phyloP scores from a whole-genome alignment of 176 grass and related monocot species.

The Aegilops umbellulata region DNA sequence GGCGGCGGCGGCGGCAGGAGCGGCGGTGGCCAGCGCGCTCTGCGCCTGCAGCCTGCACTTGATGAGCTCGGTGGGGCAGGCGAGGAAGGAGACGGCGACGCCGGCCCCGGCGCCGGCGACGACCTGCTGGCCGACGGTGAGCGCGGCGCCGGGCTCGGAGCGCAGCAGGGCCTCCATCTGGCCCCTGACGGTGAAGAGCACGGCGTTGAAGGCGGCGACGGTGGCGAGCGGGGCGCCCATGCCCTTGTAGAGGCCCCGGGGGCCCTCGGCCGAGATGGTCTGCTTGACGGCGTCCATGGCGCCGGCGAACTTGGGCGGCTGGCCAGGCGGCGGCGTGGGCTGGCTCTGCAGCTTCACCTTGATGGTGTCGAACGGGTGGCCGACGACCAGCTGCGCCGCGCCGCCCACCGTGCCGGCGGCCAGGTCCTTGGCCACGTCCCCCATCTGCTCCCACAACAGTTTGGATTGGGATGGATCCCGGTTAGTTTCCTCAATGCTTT shows the following conservation, averaged over 20 bases:
- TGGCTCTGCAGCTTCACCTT: slow-evolving; percentile 96
- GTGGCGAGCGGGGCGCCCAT: slow-evolving; percentile 94
- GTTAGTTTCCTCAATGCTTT: background rate
- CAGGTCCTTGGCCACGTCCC: slow-evolving; percentile 81
- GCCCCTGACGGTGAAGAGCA: slow-evolving; percentile 77
- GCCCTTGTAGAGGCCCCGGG: slow-evolving; percentile 82
- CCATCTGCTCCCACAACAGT: slow-evolving; percentile 50
- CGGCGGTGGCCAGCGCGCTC: slow-evolving; percentile 42
- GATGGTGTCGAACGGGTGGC: slow-evolving; percentile 93
- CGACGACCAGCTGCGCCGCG: slow-evolving; percentile 68
- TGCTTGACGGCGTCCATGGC: slow-evolving; percentile 72
- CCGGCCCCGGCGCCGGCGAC: slow-evolving; percentile 74
- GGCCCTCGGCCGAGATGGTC: slow-evolving; percentile 63
- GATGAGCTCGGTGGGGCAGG: slow-evolving; percentile 80
- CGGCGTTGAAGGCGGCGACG: slow-evolving; percentile 84
- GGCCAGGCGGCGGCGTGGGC: slow-evolving; percentile 56
- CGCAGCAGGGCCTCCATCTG: slow-evolving; percentile 78
- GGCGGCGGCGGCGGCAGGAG: background rate
- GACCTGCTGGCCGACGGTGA: slow-evolving; percentile 67
- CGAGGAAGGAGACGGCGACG: slow-evolving; percentile 72
- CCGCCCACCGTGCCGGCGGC: slow-evolving; percentile 78
- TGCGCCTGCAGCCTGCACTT: slow-evolving; percentile 94
- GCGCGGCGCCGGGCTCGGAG: slow-evolving; percentile 43
- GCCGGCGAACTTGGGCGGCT: slow-evolving; percentile 62
- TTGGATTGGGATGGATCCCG: background rate